phyloP scores from a whole-genome alignment of 1,284 basidiomycete genomes.

The Exobasidium rhododendri region DNA sequence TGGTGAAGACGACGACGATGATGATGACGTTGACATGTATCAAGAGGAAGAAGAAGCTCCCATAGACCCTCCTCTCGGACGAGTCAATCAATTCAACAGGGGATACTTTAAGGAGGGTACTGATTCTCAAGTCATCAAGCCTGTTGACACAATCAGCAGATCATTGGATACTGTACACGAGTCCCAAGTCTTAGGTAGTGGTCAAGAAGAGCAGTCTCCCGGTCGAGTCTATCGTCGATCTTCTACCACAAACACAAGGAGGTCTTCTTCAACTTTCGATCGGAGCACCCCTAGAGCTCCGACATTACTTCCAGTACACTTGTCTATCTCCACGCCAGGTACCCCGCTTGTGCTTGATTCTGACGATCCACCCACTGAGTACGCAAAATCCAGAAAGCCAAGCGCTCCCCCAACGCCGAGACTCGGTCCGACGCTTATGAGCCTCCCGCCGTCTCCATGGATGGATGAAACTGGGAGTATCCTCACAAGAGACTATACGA shows the following conservation, averaged over 20 bases:
- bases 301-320: background rate
- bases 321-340: background rate
- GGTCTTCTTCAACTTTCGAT: background rate
- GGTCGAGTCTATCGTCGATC: background rate
- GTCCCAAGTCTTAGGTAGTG: background rate
- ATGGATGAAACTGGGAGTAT: slow-evolving; percentile 25
- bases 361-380: background rate
- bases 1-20: slow-evolving; percentile 12
- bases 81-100: background rate
- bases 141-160: background rate
- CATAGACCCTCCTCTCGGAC: background rate
- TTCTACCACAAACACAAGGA: background rate
- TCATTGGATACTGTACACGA: background rate
- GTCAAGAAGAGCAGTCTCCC: background rate
- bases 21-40: slow-evolving; percentile 1
- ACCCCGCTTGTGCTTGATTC: background rate
- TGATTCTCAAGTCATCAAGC: too few relatives aligned
- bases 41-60: too few relatives aligned
- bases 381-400: background rate
- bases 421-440: slow-evolving; percentile 35
- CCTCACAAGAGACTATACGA: slow-evolving; percentile 26
- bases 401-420: slow-evolving; percentile 29
- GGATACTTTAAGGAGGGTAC: too few relatives aligned
- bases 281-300: background rate
- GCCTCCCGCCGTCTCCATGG: slow-evolving; percentile 44